Evolutionary conservation across 306 rosid species (phyloP).

Genomic region (Oxytropis ochrocephala): DNA sequence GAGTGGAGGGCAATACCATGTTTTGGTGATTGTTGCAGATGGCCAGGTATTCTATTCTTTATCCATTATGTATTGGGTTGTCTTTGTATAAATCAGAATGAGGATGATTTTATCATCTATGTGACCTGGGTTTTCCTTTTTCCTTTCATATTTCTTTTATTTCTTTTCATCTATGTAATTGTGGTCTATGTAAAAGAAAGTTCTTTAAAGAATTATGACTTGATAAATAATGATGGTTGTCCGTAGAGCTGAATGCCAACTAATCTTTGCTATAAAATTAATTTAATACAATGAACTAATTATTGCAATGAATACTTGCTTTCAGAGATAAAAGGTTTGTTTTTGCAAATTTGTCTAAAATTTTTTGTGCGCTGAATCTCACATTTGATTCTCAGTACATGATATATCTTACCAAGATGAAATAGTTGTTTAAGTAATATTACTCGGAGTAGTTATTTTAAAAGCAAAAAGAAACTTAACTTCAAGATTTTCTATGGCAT

Average conservation of each 20-base stretch:
- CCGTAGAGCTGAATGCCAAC: not conserved
- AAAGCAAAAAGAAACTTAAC: too few species aligned
- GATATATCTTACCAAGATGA: not conserved
- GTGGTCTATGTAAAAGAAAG: not conserved
- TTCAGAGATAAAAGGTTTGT: not conserved
- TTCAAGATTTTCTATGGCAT: not conserved
- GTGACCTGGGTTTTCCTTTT: not conserved
- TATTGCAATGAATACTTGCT: not conserved
- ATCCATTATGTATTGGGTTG: not conserved
- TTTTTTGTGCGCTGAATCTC: not conserved
- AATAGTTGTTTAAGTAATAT: not conserved
- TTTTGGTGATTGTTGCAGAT: conserved; percentile 70
- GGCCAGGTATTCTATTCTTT: conserved; percentile 69
- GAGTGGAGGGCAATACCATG: conserved; percentile 81
- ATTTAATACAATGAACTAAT: not conserved
- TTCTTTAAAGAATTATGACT: not conserved
- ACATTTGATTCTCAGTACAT: not conserved
- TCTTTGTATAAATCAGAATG: not conserved
- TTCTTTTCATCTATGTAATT: too few species aligned
- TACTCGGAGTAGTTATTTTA: not conserved
- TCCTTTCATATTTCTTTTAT: not conserved
- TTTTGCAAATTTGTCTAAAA: not conserved
- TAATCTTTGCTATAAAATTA: not conserved
- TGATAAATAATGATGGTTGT: not conserved
- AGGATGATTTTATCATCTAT: conserved; percentile 1